A percentile compares a stretch with the other conserved stretches of the same genome.
These are phyloP conservation scores for Podila horticola DNA, from an alignment of 192 early-diverging fungal species.

Conservation along the genomic window DNA sequence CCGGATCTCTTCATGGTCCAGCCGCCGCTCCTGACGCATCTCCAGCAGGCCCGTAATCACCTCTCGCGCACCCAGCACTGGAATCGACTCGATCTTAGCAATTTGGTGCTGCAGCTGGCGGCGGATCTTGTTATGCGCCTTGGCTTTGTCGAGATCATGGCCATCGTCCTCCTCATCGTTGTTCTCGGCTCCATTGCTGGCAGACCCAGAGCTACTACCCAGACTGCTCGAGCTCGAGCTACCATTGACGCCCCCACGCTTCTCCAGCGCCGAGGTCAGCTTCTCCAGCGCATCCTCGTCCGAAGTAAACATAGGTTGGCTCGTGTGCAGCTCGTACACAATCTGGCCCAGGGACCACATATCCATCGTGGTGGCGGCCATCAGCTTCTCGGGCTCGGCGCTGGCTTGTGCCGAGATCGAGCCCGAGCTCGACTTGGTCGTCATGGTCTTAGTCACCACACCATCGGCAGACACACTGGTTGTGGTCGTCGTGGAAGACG, in stretches of 20 bases:
- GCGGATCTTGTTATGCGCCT: slow-evolving; percentile 21
- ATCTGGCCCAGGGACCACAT: slow-evolving; percentile 55
- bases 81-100: slow-evolving; percentile 33
- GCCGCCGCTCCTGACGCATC: slow-evolving; percentile 30
- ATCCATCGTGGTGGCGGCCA: slow-evolving; percentile 44
- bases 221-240: neutral
- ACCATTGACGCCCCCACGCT: neutral
- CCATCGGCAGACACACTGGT: slow-evolving; percentile 6
- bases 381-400: slow-evolving; percentile 23
- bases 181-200: neutral
- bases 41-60: slow-evolving; percentile 36
- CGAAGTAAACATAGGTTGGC: slow-evolving; percentile 31
- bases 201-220: neutral
- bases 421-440: slow-evolving; percentile 5
- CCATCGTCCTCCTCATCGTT: slow-evolving; percentile 10
- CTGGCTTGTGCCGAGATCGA: neutral
- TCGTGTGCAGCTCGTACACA: slow-evolving; percentile 47
- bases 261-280: slow-evolving; percentile 27
- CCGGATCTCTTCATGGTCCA: slow-evolving; percentile 31
- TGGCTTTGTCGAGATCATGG: slow-evolving; percentile 26
- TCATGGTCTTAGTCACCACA: slow-evolving; percentile 18
- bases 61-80: slow-evolving; percentile 23
- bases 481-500: neutral
- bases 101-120: slow-evolving; percentile 33
- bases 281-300: slow-evolving; percentile 38